These are phyloP conservation scores for Bromus sterilis DNA, from an alignment of 176 grass and related monocot species.

Conservation along the genomic window DNA sequence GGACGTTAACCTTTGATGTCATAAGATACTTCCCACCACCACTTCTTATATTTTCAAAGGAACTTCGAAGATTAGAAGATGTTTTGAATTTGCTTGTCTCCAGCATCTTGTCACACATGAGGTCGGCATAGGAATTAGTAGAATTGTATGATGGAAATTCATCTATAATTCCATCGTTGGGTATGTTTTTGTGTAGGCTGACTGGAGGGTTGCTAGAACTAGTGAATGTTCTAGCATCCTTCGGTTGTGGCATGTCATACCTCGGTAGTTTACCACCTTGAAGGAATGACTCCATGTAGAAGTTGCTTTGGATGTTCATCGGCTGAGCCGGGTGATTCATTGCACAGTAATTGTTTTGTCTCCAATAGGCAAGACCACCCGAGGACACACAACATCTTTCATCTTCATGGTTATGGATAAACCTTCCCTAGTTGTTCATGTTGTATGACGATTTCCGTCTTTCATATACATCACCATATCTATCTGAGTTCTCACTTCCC, in stretches of 20 bases:
- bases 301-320: not conserved
- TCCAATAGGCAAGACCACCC: not conserved
- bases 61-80: not conserved
- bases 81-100: not conserved
- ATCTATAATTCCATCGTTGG: not conserved
- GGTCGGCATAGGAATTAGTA: not conserved
- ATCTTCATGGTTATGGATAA: slow-evolving; percentile 1
- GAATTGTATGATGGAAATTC: not conserved
- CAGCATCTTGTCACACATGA: not conserved
- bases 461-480: slow-evolving; percentile 1
- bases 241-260: not conserved
- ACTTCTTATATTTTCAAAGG: not conserved
- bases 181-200: slow-evolving; percentile 4
- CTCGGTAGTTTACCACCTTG: not conserved
- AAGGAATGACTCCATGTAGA: not conserved
- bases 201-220: not conserved
- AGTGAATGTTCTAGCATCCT: not conserved
- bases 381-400: slow-evolving; percentile 11
- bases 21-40: not conserved
- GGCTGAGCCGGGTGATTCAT: not conserved
- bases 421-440: slow-evolving; percentile 7
- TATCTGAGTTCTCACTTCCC: slow-evolving; percentile 4
- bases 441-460: not conserved
- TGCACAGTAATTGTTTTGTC: not conserved
- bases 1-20: not conserved